These are phyloP conservation scores for Termitomyces sp. DNA, from an alignment of 768 basidiomycete species.

Conservation along the genomic window DNA sequence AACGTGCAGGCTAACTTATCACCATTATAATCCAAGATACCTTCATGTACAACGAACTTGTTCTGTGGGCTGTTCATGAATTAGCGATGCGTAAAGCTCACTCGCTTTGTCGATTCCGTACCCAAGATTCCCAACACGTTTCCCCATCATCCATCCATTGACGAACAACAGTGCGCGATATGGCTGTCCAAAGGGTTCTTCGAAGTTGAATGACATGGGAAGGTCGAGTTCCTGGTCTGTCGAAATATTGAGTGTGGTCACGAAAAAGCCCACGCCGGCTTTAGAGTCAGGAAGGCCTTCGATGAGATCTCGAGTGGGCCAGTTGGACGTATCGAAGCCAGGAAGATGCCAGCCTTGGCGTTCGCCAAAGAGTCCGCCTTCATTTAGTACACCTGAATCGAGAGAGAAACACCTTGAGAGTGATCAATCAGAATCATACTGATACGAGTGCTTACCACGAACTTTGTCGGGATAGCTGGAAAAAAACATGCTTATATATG, in stretches of 20 bases:
- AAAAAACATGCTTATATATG: background rate
- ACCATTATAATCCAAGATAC: slow-evolving; percentile 70
- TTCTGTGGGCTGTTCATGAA: slow-evolving; percentile 53
- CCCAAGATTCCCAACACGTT: slow-evolving; percentile 70
- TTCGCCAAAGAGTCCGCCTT: slow-evolving; percentile 70
- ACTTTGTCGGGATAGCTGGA: slow-evolving; percentile 68
- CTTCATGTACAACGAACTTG: slow-evolving; percentile 80
- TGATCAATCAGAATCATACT: background rate
- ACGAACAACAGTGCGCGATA: slow-evolving; percentile 74
- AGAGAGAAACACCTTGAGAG: background rate
- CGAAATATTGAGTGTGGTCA: slow-evolving; percentile 62
- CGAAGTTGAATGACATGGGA: slow-evolving; percentile 68
- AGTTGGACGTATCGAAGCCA: slow-evolving; percentile 57
- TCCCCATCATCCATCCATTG: slow-evolving; percentile 91
- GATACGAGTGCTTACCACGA: slow-evolving; percentile 27
- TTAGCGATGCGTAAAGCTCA: slow-evolving; percentile 1
- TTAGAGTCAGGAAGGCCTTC: slow-evolving; percentile 49
- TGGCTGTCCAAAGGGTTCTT: slow-evolving; percentile 50
- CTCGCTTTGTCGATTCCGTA: slow-evolving; percentile 21
- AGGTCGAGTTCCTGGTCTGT: slow-evolving; percentile 60
- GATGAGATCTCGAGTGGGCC: slow-evolving; percentile 51
- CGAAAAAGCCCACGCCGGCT: slow-evolving; percentile 80
- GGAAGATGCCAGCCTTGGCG: slow-evolving; percentile 73
- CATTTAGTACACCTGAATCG: slow-evolving; percentile 51
- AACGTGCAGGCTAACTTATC: slow-evolving; percentile 45